These are phyloP conservation scores for Plenodomus tracheiphilus DNA, from an alignment of 2,329 filamentous ascomycete genomes.

Conservation along the genomic window DNA sequence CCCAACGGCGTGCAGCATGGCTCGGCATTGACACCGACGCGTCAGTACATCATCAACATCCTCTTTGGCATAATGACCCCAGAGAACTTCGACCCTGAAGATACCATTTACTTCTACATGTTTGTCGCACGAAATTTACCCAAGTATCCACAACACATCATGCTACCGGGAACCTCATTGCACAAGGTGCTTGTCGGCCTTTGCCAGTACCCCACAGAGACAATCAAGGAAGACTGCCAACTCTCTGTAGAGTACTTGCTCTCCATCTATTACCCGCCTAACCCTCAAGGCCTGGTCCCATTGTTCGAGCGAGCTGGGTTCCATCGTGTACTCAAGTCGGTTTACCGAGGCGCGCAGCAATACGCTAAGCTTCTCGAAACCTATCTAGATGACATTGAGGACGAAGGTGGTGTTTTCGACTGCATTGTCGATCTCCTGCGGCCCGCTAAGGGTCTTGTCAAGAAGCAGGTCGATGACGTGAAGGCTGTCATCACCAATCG, in stretches of 20 bases:
- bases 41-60: constrained; percentile 91
- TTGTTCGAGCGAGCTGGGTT: constrained; percentile 80
- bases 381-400: constrained; percentile 83
- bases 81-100: constrained; percentile 72
- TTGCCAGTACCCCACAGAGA: constrained; percentile 78
- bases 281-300: constrained; percentile 74
- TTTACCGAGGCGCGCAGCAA: constrained; percentile 78
- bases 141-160: constrained; percentile 94
- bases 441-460: constrained; percentile 63
- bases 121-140: constrained; percentile 94
- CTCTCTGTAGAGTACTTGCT: constrained; percentile 95
- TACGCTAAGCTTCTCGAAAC: constrained; percentile 76
- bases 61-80: constrained; percentile 87
- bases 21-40: constrained; percentile 61
- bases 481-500: constrained; percentile 67
- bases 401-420: constrained; percentile 74
- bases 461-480: constrained; percentile 74
- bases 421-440: constrained; percentile 77
- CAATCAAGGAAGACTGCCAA: constrained; percentile 90
- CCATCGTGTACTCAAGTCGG: constrained; percentile 87
- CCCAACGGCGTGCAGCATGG: constrained; percentile 54
- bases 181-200: constrained; percentile 79
- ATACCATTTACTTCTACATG: constrained; percentile 97
- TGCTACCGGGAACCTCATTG: constrained; percentile 83
- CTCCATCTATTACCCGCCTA: constrained; percentile 88